These are phyloP conservation scores for Diaporthe sp. DNA, from an alignment of 2,329 filamentous ascomycete species.

Conservation along the genomic window DNA sequence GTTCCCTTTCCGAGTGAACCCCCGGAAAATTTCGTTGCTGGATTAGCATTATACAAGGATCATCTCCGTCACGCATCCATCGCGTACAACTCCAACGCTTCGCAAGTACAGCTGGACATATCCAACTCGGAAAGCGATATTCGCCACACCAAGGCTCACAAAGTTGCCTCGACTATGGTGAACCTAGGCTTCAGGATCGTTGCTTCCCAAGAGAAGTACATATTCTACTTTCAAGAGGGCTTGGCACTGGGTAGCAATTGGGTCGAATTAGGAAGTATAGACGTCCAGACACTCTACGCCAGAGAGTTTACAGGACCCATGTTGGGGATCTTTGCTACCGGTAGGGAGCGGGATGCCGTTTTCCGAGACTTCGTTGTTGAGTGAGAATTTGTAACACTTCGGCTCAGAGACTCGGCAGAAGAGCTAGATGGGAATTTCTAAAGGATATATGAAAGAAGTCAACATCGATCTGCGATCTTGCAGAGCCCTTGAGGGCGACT, in stretches of 20 bases:
- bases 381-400: no score
- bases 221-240: neutral
- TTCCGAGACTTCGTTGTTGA: neutral
- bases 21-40: neutral
- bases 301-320: slow-evolving; percentile 1
- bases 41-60: neutral
- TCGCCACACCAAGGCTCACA: neutral
- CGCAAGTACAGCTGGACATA: neutral
- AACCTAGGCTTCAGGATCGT: neutral
- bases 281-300: neutral
- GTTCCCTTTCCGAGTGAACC: neutral
- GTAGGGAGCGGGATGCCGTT: no score
- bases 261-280: neutral
- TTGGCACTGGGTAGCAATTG: neutral
- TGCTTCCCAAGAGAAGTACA: neutral
- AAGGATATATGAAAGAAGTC: no score
- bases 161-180: no score
- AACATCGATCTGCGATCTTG: no score
- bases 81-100: neutral
- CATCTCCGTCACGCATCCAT: neutral
- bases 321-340: neutral
- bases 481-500: no score
- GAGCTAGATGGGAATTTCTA: no score
- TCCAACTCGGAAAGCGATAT: neutral
- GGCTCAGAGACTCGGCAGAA: no score